phyloP scores from a whole-genome alignment of 768 basidiomycete genomes.

The Kwoniella sp. region DNA sequence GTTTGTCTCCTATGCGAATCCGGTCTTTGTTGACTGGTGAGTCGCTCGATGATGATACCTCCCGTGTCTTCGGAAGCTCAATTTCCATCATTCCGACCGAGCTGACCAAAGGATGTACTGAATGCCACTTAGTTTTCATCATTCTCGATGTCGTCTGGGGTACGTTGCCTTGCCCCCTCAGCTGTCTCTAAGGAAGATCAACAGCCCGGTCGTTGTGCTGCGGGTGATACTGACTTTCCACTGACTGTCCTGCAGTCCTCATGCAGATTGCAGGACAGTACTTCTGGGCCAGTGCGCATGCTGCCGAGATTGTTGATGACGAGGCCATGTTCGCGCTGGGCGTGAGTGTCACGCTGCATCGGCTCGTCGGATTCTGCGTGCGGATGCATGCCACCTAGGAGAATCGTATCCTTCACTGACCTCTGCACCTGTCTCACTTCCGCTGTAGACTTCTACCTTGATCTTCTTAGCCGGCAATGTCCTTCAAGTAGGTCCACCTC shows the following conservation, averaged over 20 bases:
- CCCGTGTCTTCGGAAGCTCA: no score
- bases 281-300: constrained; percentile 27
- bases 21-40: constrained; percentile 35
- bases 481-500: constrained; percentile 20
- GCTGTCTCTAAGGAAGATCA: neutral
- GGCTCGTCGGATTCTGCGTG: no score
- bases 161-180: neutral
- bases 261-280: constrained; percentile 41
- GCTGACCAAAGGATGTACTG: no score
- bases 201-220: no score
- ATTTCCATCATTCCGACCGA: no score
- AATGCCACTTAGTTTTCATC: constrained; percentile 28
- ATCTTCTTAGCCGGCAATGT: constrained; percentile 43
- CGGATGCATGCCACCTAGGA: no score
- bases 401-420: no score
- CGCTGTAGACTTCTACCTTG: constrained; percentile 26
- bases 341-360: constrained; percentile 20
- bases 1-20: constrained; percentile 37
- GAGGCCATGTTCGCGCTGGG: constrained; percentile 39
- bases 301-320: constrained; percentile 25
- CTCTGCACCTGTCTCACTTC: neutral
- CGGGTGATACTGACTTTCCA: no score
- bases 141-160: constrained; percentile 38
- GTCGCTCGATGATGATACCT: no score
- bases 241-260: constrained; percentile 21